Conservation (phyloP, 106 monocot genomes). For the Alisma plantagoaquatica region DNA sequence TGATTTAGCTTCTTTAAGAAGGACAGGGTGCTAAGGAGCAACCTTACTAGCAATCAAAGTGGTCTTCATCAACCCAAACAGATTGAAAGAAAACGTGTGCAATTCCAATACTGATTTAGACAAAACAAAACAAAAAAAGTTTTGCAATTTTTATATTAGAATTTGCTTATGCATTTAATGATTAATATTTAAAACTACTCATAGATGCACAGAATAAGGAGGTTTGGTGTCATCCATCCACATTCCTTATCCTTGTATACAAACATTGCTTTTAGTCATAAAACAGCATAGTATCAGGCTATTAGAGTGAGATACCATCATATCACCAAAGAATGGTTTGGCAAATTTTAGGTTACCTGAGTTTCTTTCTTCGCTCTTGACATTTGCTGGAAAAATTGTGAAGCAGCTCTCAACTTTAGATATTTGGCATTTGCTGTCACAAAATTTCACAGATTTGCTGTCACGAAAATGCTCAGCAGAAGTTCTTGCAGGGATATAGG, state of each 20-base stretch:
- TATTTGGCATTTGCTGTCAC: constrained; percentile 6
- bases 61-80: too few species aligned
- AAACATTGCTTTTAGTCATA: background rate
- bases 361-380: constrained; percentile 12
- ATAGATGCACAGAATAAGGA: background rate
- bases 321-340: too few species aligned
- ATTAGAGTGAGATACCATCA: background rate
- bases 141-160: too few species aligned
- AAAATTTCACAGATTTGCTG: too few species aligned
- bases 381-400: constrained; percentile 23
- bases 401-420: constrained; percentile 28
- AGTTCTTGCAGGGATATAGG: background rate
- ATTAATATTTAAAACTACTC: background rate
- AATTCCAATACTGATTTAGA: too few species aligned
- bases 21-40: too few species aligned
- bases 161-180: background rate
- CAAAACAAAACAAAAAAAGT: too few species aligned
- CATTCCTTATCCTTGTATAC: background rate
- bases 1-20: too few species aligned
- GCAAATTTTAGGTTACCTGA: constrained; percentile 25
- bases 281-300: background rate
- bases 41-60: too few species aligned
- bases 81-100: too few species aligned
- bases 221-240: background rate
- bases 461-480: background rate